phyloP scores from a whole-genome alignment of 345 rosid genomes.

The Geranium brycei region DNA sequence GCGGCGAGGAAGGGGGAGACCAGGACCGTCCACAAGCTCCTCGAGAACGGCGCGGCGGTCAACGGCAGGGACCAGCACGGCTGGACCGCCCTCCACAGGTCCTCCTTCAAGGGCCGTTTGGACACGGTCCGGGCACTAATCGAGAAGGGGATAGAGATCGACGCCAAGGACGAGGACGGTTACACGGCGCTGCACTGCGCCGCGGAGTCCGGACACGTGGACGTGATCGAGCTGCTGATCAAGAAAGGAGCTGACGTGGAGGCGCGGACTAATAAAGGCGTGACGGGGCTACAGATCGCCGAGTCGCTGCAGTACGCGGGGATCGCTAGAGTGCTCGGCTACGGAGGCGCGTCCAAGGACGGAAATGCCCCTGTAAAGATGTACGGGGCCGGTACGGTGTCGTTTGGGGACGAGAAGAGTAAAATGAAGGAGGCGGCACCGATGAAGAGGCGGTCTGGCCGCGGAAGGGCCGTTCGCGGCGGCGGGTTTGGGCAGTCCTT shows the following conservation, averaged over 20 bases:
- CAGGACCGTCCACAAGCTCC: conserved; percentile 22
- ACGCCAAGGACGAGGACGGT: conserved; percentile 53
- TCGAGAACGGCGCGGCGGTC: conserved; percentile 40
- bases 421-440: conserved; percentile 9
- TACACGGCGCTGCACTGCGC: conserved; percentile 64
- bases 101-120: conserved; percentile 38
- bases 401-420: conserved; percentile 3
- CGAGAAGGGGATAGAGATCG: conserved; percentile 41
- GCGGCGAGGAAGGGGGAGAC: conserved; percentile 48
- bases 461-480: conserved; percentile 19
- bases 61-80: conserved; percentile 52
- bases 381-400: neutral
- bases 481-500: conserved; percentile 26
- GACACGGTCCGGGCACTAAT: conserved; percentile 28
- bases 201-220: conserved; percentile 45
- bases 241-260: conserved; percentile 44
- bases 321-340: conserved; percentile 34
- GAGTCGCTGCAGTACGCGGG: conserved; percentile 44
- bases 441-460: conserved; percentile 19
- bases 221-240: conserved; percentile 42
- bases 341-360: conserved; percentile 28
- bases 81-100: conserved; percentile 57
- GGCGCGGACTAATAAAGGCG: conserved; percentile 39
- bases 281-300: conserved; percentile 36
- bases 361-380: neutral